Conservation (phyloP, 1,139 yeast species). For the Nematodospora anomalae region DNA sequence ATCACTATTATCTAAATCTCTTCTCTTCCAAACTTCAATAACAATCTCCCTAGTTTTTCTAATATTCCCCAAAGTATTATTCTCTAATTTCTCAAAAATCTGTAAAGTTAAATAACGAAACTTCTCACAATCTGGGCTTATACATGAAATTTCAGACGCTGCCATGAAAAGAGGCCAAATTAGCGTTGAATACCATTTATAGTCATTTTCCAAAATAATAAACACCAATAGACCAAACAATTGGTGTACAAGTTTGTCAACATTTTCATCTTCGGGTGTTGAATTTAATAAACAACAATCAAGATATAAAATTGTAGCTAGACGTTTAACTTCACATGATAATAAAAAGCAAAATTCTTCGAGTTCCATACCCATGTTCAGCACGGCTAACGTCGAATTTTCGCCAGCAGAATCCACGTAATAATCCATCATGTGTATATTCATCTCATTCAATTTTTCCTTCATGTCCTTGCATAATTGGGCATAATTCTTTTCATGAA, state of each 20-base stretch:
- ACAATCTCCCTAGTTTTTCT: conserved; percentile 24
- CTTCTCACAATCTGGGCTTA: conserved; percentile 24
- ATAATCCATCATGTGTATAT: conserved; percentile 10
- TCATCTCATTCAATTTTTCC: conserved; percentile 16
- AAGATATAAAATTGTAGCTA: conserved; percentile 25
- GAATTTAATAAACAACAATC: conserved; percentile 26
- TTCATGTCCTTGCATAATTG: conserved; percentile 17
- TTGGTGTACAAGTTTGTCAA: conserved; percentile 18
- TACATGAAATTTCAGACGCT: conserved; percentile 25
- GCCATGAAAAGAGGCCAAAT: conserved; percentile 30
- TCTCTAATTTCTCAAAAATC: conserved; percentile 25
- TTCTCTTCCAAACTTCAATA: conserved; percentile 26
- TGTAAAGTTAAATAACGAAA: conserved; percentile 26
- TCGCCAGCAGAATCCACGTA: conserved; percentile 1
- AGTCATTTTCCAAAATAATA: conserved; percentile 26
- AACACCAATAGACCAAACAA: conserved; percentile 22
- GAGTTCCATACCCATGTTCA: conserved; percentile 7
- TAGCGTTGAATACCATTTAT: conserved; percentile 27
- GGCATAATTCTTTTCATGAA: conserved; percentile 19
- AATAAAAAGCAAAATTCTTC: conserved; percentile 29
- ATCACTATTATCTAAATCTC: conserved; percentile 27
- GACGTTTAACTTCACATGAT: conserved; percentile 29
- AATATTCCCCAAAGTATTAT: conserved; percentile 29
- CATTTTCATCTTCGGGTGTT: conserved; percentile 20
- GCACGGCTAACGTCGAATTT: not conserved